Percentiles rank a stretch among this genome's conserved stretches.
Evolutionary conservation across 2,329 filamentous ascomycete species (phyloP).

Genomic region (Aureobasidium sp.): DNA sequence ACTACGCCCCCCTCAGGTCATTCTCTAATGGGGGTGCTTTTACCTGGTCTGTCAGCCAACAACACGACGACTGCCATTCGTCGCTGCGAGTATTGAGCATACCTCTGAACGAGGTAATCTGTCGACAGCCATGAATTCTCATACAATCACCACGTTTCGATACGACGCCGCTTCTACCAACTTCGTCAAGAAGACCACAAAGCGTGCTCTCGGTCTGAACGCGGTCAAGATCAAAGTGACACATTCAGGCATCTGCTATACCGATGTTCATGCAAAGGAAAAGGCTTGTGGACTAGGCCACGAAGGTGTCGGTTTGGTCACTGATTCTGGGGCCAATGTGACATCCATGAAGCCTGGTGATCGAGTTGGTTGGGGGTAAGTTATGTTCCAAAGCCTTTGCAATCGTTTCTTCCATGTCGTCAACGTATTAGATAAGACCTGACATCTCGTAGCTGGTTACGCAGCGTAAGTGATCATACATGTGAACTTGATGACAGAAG

Average conservation of each 20-base stretch:
- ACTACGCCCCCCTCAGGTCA: accelerated
- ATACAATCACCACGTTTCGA: constrained; percentile 4
- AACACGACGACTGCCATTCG: too few species aligned
- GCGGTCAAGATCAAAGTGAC: constrained; percentile 26
- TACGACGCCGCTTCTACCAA: constrained; percentile 1
- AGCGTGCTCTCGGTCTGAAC: constrained; percentile 17
- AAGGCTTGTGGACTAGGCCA: constrained; percentile 36
- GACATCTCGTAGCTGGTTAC: constrained; percentile 11
- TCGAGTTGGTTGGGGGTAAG: constrained; percentile 38
- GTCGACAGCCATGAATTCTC: background rate
- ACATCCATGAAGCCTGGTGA: constrained; percentile 34
- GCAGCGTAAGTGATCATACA: background rate
- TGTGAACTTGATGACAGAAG: background rate
- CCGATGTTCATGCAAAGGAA: constrained; percentile 28
- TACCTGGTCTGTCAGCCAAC: background rate
- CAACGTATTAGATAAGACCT: background rate
- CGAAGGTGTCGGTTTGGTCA: constrained; percentile 42
- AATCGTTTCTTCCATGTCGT: too few species aligned
- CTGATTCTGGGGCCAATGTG: constrained; percentile 31
- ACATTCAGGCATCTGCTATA: constrained; percentile 27
- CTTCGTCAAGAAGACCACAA: constrained; percentile 17
- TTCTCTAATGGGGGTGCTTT: background rate
- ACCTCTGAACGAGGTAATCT: too few species aligned
- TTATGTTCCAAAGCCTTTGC: too few species aligned
- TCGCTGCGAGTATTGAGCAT: too few species aligned